These are phyloP conservation scores for Davidsoniella eucalypti DNA, from an alignment of 2,329 filamentous ascomycete species.

Conservation along the genomic window DNA sequence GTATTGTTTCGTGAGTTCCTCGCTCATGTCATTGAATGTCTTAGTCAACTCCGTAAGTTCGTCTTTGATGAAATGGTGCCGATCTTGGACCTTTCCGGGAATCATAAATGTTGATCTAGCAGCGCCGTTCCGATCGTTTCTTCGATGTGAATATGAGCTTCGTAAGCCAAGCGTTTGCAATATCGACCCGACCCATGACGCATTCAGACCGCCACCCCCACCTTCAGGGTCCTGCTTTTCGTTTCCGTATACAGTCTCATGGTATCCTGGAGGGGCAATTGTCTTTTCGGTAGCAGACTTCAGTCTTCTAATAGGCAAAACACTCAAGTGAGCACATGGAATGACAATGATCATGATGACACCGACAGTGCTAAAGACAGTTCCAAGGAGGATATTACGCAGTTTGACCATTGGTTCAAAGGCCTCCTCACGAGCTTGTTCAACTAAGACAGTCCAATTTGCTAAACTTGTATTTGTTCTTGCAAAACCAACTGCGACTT, in stretches of 20 bases:
- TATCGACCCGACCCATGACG: slow-evolving; percentile 10
- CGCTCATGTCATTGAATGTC: slow-evolving; percentile 89
- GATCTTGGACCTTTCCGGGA: slow-evolving; percentile 62
- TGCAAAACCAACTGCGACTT: slow-evolving; percentile 68
- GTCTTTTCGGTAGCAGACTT: slow-evolving; percentile 61
- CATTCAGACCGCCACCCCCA: background rate
- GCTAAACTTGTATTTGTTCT: slow-evolving; percentile 50
- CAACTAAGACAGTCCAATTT: slow-evolving; percentile 70
- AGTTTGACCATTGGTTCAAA: slow-evolving; percentile 58
- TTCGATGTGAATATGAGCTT: slow-evolving; percentile 14
- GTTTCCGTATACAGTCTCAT: slow-evolving; percentile 28
- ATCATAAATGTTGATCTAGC: slow-evolving; percentile 57
- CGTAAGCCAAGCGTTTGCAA: slow-evolving; percentile 14
- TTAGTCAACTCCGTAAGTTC: slow-evolving; percentile 68
- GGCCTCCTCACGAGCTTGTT: slow-evolving; percentile 58
- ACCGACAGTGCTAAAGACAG: slow-evolving; percentile 69
- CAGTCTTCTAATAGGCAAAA: slow-evolving; percentile 61
- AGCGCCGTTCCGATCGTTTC: slow-evolving; percentile 20
- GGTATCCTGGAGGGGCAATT: slow-evolving; percentile 47
- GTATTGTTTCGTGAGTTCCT: slow-evolving; percentile 78
- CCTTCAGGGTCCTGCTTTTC: slow-evolving; percentile 3
- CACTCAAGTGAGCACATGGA: slow-evolving; percentile 67
- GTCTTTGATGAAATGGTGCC: slow-evolving; percentile 62
- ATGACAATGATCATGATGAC: slow-evolving; percentile 55
- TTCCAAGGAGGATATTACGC: slow-evolving; percentile 66